These are phyloP conservation scores for Intubia oerlemansii DNA, from an alignment of 2,329 filamentous ascomycete genomes.

Conservation along the genomic window DNA sequence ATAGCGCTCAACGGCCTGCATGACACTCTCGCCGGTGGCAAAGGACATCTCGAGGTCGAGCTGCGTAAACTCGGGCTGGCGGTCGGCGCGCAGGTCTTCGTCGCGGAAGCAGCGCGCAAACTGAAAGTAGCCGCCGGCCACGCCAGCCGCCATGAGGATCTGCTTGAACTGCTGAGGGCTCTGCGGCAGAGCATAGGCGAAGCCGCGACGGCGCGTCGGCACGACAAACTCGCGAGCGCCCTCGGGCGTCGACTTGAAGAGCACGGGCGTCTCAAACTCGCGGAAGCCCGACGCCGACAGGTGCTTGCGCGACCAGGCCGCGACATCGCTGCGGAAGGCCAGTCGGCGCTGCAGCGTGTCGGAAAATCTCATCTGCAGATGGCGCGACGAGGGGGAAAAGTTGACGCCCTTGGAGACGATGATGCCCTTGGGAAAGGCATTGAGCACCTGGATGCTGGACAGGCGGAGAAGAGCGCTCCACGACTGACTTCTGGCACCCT, in stretches of 20 bases:
- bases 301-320: slow-evolving; percentile 5
- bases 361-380: slow-evolving; percentile 70
- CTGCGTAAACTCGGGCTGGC: slow-evolving; percentile 90
- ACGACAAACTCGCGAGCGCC: slow-evolving; percentile 90
- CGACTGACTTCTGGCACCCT: not conserved
- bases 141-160: slow-evolving; percentile 80
- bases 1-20: slow-evolving; percentile 29
- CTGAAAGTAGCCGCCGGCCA: slow-evolving; percentile 59
- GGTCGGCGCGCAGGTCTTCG: slow-evolving; percentile 76
- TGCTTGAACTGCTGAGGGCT: slow-evolving; percentile 99
- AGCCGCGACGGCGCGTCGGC: slow-evolving; percentile 53
- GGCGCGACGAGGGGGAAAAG: slow-evolving; percentile 54
- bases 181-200: slow-evolving; percentile 81
- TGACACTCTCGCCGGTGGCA: slow-evolving; percentile 49
- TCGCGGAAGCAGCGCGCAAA: slow-evolving; percentile 91
- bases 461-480: slow-evolving; percentile 17
- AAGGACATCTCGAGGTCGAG: slow-evolving; percentile 92
- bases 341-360: slow-evolving; percentile 44
- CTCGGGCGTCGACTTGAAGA: slow-evolving; percentile 96
- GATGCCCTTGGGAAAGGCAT: slow-evolving; percentile 52
- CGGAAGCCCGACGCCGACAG: slow-evolving; percentile 29
- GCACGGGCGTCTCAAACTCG: slow-evolving; percentile 76
- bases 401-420: slow-evolving; percentile 54
- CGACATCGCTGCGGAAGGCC: slow-evolving; percentile 36
- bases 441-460: slow-evolving; percentile 42